Base-by-base conservation (phyloP, 805 yeast species). In the Barnettozyma vustinii region DNA sequence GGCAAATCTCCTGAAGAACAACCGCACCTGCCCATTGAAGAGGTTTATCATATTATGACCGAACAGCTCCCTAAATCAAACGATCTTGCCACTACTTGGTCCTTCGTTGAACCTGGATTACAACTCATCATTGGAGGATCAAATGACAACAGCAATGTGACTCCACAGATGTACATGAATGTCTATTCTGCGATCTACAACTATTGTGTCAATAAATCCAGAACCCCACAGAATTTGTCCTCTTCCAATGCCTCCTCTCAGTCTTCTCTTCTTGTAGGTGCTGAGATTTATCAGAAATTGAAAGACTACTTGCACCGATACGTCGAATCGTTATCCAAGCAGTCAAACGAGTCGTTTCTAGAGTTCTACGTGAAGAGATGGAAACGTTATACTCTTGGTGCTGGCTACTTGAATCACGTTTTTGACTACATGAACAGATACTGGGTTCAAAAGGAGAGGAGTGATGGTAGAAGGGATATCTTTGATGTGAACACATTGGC, bases 381-480 rank as follows among this genome's bases (percentile, higher is more conserved):
- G 97, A 81, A 82, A 54, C 78, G 98, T 52, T 94, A 78, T 64
- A 81, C 95, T 20, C 81, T 88, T 46, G 98, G 98, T 25, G 96
- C 98, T 1, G 86, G 90, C 15, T 87, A 88, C 66, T 70, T 94
- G 64, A 90, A 89, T 65, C 94, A 95, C 64, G 91, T 95, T 6
- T 87, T 94, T 61, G 97, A 92, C 65, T 94, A 94, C 67, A 82
- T 94, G 79, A 94, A 94, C 67, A 79, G 98, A 53, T 94, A 92
- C 68, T 94, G 99, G 99, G 97, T 95, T 40, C 87, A 86, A 58
- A 91, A 95, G 62, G 98, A 92, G 67, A 78, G 98, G 61, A 85
- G 89, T 40, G 97, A 92, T 64, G 97, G 97, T 16, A 80, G 88
- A 60, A 77, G 90, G 54, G 90, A 88, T 60, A 83, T 94, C 42